Evolutionary conservation across 208 protist species (phyloP).

Genomic region (Acanthamoeba castellanii): DNA sequence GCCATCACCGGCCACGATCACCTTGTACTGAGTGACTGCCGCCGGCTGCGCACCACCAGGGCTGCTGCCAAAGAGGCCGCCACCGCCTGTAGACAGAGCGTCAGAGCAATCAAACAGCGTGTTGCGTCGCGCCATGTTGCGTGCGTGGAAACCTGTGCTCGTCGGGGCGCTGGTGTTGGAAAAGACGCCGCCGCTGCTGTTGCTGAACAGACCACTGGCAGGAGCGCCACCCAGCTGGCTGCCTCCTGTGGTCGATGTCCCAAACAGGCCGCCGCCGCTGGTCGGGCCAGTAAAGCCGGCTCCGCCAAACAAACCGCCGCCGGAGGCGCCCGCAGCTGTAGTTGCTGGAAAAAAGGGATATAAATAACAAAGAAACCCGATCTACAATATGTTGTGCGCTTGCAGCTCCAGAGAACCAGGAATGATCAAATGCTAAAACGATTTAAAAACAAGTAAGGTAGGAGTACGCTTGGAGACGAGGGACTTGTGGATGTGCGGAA

Average conservation of each 20-base stretch:
- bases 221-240: no score
- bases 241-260: no score
- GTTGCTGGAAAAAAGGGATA: no score
- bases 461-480: neutral
- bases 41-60: neutral
- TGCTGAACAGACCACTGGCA: neutral
- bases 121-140: neutral
- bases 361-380: no score
- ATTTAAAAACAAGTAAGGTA: no score
- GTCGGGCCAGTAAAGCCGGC: no score
- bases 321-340: no score
- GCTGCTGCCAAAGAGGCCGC: neutral
- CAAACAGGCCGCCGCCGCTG: no score
- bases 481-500: constrained; percentile 77
- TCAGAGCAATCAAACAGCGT: neutral
- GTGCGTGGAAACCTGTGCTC: neutral
- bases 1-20: constrained; percentile 99
- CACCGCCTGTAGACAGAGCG: neutral
- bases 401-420: no score
- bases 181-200: neutral
- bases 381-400: no score
- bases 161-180: neutral
- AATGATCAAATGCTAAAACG: no score
- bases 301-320: no score
- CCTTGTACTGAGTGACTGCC: constrained; percentile 96